These are phyloP conservation scores for Ceratocystis papillata DNA, from an alignment of 2,329 filamentous ascomycete species.

Conservation along the genomic window DNA sequence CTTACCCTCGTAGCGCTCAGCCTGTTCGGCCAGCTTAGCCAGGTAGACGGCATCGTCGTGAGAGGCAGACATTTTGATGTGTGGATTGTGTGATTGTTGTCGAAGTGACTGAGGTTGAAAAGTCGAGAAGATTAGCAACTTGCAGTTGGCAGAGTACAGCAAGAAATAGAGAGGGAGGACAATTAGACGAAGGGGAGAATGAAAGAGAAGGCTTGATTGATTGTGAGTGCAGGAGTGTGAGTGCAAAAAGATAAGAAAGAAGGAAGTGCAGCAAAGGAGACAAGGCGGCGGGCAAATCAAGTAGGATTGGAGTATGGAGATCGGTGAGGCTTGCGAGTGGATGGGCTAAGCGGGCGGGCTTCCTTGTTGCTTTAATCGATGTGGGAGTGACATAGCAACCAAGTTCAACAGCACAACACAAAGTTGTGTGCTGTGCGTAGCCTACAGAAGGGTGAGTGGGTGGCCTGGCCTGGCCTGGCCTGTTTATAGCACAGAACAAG, in stretches of 20 bases:
- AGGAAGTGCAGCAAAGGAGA: conserved; percentile 12
- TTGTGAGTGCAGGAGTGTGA: not conserved
- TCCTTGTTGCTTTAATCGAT: conserved; percentile 14
- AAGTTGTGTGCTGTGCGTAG: not conserved
- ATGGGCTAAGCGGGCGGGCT: conserved; percentile 11
- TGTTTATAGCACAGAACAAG: not conserved
- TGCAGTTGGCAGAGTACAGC: not conserved
- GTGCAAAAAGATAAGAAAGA: conserved; percentile 5
- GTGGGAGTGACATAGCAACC: conserved; percentile 11
- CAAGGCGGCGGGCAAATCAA: conserved; percentile 14
- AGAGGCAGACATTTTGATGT: conserved; percentile 46
- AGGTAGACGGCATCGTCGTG: conserved; percentile 98
- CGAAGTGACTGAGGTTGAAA: conserved; percentile 19
- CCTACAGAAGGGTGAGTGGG: not conserved
- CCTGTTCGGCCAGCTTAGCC: conserved; percentile 99
- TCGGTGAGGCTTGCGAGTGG: conserved; percentile 16
- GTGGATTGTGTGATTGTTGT: conserved; percentile 40
- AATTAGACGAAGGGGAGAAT: conserved; percentile 11
- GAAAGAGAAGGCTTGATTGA: conserved; percentile 10
- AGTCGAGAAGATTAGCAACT: conserved; percentile 12
- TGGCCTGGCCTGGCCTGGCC: not conserved
- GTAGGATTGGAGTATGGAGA: conserved; percentile 16
- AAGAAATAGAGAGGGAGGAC: conserved; percentile 1
- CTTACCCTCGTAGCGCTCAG: conserved; percentile 97
- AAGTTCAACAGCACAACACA: not conserved